Base-by-base conservation (phyloP, 176 grass and related monocot genomes). In the Microstegium vimineum region DNA sequence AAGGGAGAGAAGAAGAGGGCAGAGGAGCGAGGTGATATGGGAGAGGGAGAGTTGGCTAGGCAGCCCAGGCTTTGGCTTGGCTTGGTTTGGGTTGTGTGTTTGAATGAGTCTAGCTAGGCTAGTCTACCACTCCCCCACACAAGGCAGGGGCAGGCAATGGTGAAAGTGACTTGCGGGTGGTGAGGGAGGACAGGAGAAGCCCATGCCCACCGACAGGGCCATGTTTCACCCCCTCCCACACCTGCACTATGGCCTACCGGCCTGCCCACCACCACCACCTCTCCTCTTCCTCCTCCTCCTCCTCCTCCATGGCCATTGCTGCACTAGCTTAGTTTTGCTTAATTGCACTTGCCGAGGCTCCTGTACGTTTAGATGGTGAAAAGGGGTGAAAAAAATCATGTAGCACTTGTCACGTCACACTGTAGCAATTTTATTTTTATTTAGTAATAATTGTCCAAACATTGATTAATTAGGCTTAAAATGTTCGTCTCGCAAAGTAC, bases 171-270 rank as follows among this genome's bases (percentile, higher is more conserved):
- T 26, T 84, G 63, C n/a, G 26, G 37, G 46, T 68, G 33, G 75
- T 72, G 56, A 32, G 15, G 52, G 23, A 51, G 20, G 26, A 82
- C n/a, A n/a, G n/a, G n/a, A 45, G 82, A 84, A 90, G 78, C 81
- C 80, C 77, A 81, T 86, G 87, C 84, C 69, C 87, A 92, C 90
- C 87, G 87, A 90, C 93, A 92, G 87, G 56, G 78, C 73, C 84
- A 82, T 89, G 81, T 87, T 91, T 94, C 81, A 85, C 86, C 85
- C 60, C 92, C 79, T 40, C 92, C 52, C 71, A 81, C 59, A 72
- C 71, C 81, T 84, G 87, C 81, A 87, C 84, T 32, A 77, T 70
- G 90, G 71, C 78, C 86, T 86, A 89, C 73, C 67, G 4, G 18
- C 10, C 65, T 37, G 16, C 75, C 75, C 54, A 56, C 16, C 64